phyloP scores from a whole-genome alignment of 106 monocot species.

The Dioscorea dumetorum region DNA sequence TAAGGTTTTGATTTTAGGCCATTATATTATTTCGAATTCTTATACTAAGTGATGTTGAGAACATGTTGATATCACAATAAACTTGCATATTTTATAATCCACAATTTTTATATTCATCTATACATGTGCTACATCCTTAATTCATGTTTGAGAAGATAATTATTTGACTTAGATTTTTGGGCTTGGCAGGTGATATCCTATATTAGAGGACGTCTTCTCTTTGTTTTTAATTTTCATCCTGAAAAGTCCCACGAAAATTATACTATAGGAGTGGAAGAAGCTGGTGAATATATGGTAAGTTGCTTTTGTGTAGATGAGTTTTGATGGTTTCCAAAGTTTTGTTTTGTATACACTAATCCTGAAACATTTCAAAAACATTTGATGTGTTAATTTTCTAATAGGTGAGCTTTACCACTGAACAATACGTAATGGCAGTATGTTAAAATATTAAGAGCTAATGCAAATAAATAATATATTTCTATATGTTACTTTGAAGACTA shows the following conservation, averaged over 20 bases:
- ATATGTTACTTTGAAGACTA: neutral
- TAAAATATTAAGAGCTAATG: neutral
- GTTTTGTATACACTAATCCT: neutral
- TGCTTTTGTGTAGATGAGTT: neutral
- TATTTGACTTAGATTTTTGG: neutral
- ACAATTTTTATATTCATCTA: no score
- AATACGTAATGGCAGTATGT: neutral
- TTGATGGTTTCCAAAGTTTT: neutral
- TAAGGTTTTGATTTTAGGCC: no score
- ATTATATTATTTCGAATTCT: no score
- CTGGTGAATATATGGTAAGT: conserved; percentile 86
- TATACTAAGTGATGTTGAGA: no score
- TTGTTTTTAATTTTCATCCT: conserved; percentile 87
- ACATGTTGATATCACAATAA: neutral
- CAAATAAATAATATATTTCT: neutral
- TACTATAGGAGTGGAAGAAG: conserved; percentile 80
- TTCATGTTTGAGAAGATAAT: no score
- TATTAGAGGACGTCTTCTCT: conserved; percentile 69
- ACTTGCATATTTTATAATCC: neutral
- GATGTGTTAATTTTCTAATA: neutral
- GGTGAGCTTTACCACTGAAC: neutral
- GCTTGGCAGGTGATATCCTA: conserved; percentile 71
- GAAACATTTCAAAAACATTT: neutral
- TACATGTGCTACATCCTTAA: no score
- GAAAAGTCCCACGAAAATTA: conserved; percentile 40